Evolutionary conservation across 2,329 filamentous ascomycete species (phyloP), one percentile per base, ranked within the genome.

Genomic region (Fusarium bactridioides): DNA sequence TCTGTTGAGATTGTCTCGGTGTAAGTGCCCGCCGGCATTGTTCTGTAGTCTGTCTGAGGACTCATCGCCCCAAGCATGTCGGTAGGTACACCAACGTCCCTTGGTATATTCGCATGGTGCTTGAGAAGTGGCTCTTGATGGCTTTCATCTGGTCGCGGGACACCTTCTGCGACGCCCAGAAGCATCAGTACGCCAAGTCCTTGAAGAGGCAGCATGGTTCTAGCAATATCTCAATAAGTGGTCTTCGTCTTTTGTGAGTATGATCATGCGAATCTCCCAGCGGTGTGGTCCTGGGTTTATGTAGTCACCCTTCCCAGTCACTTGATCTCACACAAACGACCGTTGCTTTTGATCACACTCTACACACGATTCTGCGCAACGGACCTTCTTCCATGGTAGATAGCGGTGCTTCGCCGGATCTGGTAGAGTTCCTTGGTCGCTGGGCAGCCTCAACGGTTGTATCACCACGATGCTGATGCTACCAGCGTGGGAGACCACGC

Each of bases 21-120:
- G 60, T 78, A 78, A 27, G 72, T 78, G 1, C 77, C 76, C 2
- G 68, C 67, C 2, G 76, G 69, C 70, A 78, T 75, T 25, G 76
- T 78, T 56, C 43, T 61, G 62, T 77, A 78, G 63, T 78, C 66
- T 15, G 50, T 76, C 4, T n/a, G 60, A 44, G 4, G 64, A 18
- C 41, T 35, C 48, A 51, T 25, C 7, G 12, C 48, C 12, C n/a
- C 41, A 7, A 33, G 25, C 12, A 31, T 29, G 4, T 35, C 40
- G 27, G 38, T 41, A 15, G 56, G 10, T 11, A 43, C 8, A 2
- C 19, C 41, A 1, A 47, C 18, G 4, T 33, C 43, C 29, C 35
- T 23, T 4, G 45, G 29, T 3, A 48, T 12, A 16, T 50, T 35
- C 3, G 25, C 35, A 31, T 64, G 25, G 5, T 33, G 40, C 11